phyloP scores from a whole-genome alignment of 2,329 filamentous ascomycete species.

The Penicillium sp. region DNA sequence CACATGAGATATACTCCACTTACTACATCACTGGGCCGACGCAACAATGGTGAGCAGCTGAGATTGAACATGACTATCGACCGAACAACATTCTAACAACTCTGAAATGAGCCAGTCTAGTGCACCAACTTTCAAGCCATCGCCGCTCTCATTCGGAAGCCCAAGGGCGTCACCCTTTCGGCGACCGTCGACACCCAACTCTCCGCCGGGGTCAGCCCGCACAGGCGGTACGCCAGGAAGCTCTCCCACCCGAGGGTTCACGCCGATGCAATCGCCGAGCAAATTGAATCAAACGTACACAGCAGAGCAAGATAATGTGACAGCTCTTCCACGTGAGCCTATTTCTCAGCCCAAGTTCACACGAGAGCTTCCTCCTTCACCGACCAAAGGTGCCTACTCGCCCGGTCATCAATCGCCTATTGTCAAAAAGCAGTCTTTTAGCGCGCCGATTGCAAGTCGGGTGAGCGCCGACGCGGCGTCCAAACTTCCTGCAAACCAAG shows the following conservation, averaged over 20 bases:
- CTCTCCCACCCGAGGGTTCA: constrained; percentile 37
- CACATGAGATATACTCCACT: background rate
- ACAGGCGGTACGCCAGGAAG: constrained; percentile 44
- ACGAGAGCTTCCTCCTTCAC: constrained; percentile 36
- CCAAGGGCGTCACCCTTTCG: constrained; percentile 65
- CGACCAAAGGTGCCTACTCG: constrained; percentile 30
- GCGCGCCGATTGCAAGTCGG: constrained; percentile 16
- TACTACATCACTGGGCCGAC: background rate
- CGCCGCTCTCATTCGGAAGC: constrained; percentile 65
- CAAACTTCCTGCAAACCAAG: constrained; percentile 67
- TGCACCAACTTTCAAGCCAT: constrained; percentile 62
- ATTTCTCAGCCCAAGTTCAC: constrained; percentile 31
- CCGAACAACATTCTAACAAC: background rate
- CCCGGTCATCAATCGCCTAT: constrained; percentile 26
- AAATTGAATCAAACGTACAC: constrained; percentile 45
- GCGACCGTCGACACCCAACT: constrained; percentile 57
- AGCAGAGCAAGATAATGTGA: constrained; percentile 32
- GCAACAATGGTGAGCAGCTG: constrained; percentile 18
- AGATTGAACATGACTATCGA: background rate
- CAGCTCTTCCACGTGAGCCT: constrained; percentile 24
- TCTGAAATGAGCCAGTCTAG: constrained; percentile 33
- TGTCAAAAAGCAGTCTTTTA: constrained; percentile 20
- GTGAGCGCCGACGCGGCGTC: constrained; percentile 32
- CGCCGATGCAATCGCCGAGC: constrained; percentile 42
- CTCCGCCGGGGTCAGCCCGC: constrained; percentile 49